Conservation (phyloP, 1,139 yeast genomes). For the Blastobotrys malaysiensis region DNA sequence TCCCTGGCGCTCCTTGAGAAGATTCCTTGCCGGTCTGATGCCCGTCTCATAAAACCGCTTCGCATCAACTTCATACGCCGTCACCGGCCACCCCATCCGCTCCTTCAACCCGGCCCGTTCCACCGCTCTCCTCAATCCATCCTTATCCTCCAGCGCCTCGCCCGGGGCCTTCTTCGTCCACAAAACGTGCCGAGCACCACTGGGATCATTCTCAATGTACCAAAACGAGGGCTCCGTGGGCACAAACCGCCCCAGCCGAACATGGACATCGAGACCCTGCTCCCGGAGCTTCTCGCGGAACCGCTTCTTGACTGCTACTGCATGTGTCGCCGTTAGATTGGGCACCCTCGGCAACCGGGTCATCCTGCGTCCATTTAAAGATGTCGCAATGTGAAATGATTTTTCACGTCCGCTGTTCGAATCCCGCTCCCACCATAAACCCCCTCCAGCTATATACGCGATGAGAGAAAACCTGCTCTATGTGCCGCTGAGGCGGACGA, state of each 20-base stretch:
- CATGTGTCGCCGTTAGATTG: neutral
- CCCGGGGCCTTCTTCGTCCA: neutral
- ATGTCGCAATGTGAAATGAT: neutral
- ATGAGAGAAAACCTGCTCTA: slow-evolving; percentile 22
- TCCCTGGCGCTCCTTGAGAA: neutral
- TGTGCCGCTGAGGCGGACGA: slow-evolving; percentile 53
- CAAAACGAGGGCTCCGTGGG: slow-evolving; percentile 7
- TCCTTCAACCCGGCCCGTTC: neutral
- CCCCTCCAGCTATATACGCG: neutral
- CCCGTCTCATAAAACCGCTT: neutral
- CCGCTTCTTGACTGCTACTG: neutral
- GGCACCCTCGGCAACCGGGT: neutral
- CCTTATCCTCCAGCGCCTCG: neutral
- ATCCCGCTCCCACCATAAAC: neutral
- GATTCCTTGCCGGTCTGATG: neutral
- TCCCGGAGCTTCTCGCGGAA: neutral
- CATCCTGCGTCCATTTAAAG: neutral
- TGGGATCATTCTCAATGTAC: slow-evolving; percentile 7
- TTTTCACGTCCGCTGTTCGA: neutral
- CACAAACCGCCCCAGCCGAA: slow-evolving; percentile 8
- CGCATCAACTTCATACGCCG: slow-evolving; percentile 7
- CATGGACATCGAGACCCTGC: slow-evolving; percentile 2
- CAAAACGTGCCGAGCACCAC: slow-evolving; percentile 2
- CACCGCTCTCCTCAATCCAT: neutral
- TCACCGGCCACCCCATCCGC: slow-evolving; percentile 12